A percentile compares a stretch with the other conserved stretches of the same genome.
phyloP scores from a whole-genome alignment of 495 filamentous ascomycete genomes.

The Lepidopterella palustris region DNA sequence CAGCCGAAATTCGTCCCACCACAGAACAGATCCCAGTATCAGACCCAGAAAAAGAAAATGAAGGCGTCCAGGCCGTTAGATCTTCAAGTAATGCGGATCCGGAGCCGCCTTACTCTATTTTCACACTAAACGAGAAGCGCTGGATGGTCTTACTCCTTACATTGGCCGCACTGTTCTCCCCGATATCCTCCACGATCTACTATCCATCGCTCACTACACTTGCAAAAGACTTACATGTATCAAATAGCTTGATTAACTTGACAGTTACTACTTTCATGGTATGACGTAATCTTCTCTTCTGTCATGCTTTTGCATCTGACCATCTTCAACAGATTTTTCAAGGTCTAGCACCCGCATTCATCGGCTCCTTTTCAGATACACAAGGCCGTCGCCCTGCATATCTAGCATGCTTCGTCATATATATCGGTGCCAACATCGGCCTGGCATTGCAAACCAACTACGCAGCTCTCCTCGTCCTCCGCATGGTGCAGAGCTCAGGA shows the following conservation, averaged over 20 bases:
- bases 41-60: not conserved
- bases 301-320: constrained; percentile 2
- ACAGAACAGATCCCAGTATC: not conserved
- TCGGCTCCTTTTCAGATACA: constrained; percentile 44
- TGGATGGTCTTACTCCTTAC: constrained; percentile 60
- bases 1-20: not conserved
- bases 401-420: constrained; percentile 38
- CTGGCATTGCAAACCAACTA: constrained; percentile 37
- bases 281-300: not conserved
- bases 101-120: constrained; percentile 39
- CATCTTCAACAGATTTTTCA: constrained; percentile 40
- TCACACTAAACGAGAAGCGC: constrained; percentile 49
- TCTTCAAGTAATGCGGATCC: not conserved
- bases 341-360: constrained; percentile 44
- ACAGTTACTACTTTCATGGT: constrained; percentile 34
- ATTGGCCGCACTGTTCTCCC: constrained; percentile 60
- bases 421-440: constrained; percentile 38
- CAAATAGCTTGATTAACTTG: constrained; percentile 53
- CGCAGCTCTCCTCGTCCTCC: constrained; percentile 28
- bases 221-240: constrained; percentile 50
- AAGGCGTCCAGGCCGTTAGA: not conserved
- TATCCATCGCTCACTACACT: constrained; percentile 63
- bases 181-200: constrained; percentile 75
- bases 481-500: constrained; percentile 33
- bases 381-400: constrained; percentile 40